These are phyloP conservation scores for Colletotrichum liaoningense DNA, from an alignment of 2,329 filamentous ascomycete species.

Conservation along the genomic window DNA sequence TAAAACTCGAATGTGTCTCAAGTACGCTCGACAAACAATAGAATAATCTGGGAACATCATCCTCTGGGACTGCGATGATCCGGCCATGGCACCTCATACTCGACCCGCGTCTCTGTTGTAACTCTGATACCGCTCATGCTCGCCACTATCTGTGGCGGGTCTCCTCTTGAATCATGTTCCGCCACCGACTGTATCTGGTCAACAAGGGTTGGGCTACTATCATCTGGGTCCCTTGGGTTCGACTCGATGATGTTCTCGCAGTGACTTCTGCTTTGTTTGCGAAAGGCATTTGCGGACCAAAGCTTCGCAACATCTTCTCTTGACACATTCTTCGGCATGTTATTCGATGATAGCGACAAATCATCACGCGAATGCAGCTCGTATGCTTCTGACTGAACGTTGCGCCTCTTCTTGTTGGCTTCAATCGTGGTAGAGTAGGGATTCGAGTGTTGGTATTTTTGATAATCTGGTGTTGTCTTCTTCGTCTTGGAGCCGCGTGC, in stretches of 20 bases:
- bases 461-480: constrained; percentile 3
- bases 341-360: constrained; percentile 5
- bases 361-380: constrained; percentile 32
- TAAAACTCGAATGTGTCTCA: too few relatives aligned
- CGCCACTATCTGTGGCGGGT: not conserved
- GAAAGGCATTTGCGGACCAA: constrained; percentile 27
- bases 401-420: constrained; percentile 33
- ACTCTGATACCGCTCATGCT: constrained; percentile 21
- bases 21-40: too few relatives aligned
- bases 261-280: not conserved
- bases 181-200: not conserved
- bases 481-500: not conserved
- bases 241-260: constrained; percentile 10
- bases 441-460: constrained; percentile 3
- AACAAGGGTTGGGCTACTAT: not conserved
- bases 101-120: constrained; percentile 28
- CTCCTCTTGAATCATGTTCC: not conserved
- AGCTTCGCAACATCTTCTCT: constrained; percentile 26
- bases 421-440: constrained; percentile 26
- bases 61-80: not conserved
- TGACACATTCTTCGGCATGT: not conserved
- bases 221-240: not conserved
- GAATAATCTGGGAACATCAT: not conserved
- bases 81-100: constrained; percentile 11
- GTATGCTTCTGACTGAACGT: constrained; percentile 32